A percentile compares a stretch with the other conserved stretches of the same genome.
phyloP scores from a whole-genome alignment of 73 alveolate species.

The Breviolum minutum region DNA sequence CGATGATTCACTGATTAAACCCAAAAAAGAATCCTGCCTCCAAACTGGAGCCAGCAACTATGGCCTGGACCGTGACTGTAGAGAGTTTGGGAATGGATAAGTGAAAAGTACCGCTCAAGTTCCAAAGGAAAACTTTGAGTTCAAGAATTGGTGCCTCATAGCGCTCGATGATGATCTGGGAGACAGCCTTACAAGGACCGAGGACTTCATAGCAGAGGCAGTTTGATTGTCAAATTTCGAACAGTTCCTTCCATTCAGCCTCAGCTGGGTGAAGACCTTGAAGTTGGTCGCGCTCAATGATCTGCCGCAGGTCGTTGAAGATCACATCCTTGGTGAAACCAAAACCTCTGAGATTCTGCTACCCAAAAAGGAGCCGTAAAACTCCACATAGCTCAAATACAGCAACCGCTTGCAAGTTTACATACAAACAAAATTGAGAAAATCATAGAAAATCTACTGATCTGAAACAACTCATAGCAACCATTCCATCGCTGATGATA shows the following conservation, averaged over 20 bases:
- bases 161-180: constrained; percentile 68
- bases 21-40: background rate
- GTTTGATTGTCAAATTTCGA: background rate
- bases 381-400: too few relatives aligned
- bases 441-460: background rate
- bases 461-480: background rate
- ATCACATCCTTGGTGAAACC: constrained; percentile 32
- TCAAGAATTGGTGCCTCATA: constrained; percentile 14
- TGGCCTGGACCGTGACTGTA: constrained; percentile 1
- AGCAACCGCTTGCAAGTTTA: too few relatives aligned
- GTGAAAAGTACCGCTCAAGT: too few relatives aligned
- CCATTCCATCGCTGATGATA: constrained; percentile 79
- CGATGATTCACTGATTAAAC: too few relatives aligned
- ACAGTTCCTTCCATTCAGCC: background rate
- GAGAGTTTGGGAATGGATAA: too few relatives aligned
- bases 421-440: background rate
- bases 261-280: constrained; percentile 2
- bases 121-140: too few relatives aligned
- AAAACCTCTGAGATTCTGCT: background rate
- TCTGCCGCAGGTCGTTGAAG: constrained; percentile 67
- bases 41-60: background rate
- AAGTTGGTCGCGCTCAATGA: constrained; percentile 6
- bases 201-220: background rate
- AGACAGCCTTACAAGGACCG: background rate
- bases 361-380: too few relatives aligned